A percentile compares a stretch with the other conserved stretches of the same genome.
These are phyloP conservation scores for Fragilaria radians DNA, from an alignment of 108 stramenopile genomes.

Conservation along the genomic window DNA sequence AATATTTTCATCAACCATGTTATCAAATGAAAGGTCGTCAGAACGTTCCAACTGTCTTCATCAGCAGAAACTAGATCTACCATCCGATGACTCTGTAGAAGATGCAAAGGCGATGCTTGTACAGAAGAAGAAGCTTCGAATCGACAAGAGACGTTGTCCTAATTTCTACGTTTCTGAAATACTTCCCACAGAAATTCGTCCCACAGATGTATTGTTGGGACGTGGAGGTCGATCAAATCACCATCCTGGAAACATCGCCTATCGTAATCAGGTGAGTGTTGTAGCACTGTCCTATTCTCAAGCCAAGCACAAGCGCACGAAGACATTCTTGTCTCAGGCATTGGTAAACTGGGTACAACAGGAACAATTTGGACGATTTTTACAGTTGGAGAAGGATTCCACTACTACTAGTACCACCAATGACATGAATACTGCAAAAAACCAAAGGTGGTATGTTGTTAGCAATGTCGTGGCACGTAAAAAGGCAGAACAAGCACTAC, in stretches of 20 bases:
- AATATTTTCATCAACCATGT: neutral
- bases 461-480: constrained; percentile 20
- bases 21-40: neutral
- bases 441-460: constrained; percentile 14
- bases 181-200: constrained; percentile 18
- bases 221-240: constrained; percentile 44
- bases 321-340: constrained; percentile 23
- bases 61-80: too few relatives aligned
- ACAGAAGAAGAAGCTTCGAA: too few relatives aligned
- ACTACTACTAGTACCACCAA: too few relatives aligned
- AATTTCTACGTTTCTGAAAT: constrained; percentile 6
- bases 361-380: constrained; percentile 18
- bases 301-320: constrained; percentile 27
- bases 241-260: constrained; percentile 40
- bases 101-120: neutral
- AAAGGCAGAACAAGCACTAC: constrained; percentile 35
- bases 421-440: too few relatives aligned
- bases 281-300: constrained; percentile 27
- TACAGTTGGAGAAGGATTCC: constrained; percentile 24
- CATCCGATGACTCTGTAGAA: neutral
- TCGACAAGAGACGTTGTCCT: too few relatives aligned
- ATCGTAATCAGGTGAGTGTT: constrained; percentile 27
- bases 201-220: constrained; percentile 34
- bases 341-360: neutral
- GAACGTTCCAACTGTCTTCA: neutral